Evolutionary conservation across 495 filamentous ascomycete genomes (phyloP).

Genomic region (Podospora comata): DNA sequence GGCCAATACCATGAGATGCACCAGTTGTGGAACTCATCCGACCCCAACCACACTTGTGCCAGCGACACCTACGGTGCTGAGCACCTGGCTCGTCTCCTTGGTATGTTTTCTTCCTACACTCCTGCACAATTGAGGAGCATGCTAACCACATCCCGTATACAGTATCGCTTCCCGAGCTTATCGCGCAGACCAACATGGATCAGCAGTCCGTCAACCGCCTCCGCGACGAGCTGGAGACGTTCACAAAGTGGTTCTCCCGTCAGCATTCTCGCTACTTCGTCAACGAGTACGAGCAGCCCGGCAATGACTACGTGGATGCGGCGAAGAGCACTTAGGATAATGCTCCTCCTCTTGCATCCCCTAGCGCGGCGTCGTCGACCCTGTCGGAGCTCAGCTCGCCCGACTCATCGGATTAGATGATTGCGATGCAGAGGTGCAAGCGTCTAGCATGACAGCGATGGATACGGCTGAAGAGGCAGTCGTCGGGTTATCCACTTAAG

Average conservation of each 20-base stretch:
- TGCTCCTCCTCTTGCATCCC: neutral
- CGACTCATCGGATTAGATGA: neutral
- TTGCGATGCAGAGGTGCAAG: neutral
- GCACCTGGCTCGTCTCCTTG: constrained; percentile 81
- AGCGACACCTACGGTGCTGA: constrained; percentile 89
- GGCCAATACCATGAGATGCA: constrained; percentile 74
- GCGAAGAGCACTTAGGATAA: neutral
- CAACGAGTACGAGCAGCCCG: constrained; percentile 65
- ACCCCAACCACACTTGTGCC: constrained; percentile 60
- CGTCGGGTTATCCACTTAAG: neutral
- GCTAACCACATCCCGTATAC: constrained; percentile 21
- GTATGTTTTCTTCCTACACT: constrained; percentile 49
- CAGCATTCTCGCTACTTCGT: constrained; percentile 73
- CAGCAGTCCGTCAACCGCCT: constrained; percentile 79
- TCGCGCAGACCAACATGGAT: constrained; percentile 98
- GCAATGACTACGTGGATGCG: constrained; percentile 49
- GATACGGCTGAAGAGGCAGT: neutral
- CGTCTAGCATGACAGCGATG: neutral
- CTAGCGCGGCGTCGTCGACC: neutral
- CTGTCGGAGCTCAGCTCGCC: neutral
- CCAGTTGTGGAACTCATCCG: constrained; percentile 57
- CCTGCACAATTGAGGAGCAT: neutral
- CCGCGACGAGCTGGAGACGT: constrained; percentile 78
- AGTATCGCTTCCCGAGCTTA: constrained; percentile 90
- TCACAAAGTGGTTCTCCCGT: constrained; percentile 75